These are phyloP conservation scores for Helichrysum umbraculigerum DNA, from an alignment of 129 eudicot species.

Conservation along the genomic window DNA sequence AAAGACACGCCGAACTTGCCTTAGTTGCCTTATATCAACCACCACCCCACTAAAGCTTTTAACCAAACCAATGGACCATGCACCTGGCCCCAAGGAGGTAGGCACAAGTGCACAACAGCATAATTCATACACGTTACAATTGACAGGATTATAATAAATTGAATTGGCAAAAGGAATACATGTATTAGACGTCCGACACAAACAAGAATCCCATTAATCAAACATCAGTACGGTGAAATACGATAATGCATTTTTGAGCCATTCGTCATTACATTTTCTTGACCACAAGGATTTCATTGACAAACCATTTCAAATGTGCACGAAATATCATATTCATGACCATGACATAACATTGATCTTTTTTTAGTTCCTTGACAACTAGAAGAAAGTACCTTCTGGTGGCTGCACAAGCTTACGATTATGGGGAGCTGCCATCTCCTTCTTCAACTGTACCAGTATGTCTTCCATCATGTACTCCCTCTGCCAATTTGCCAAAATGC, in stretches of 20 bases:
- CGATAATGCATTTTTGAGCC: not conserved
- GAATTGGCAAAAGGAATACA: conserved; percentile 21
- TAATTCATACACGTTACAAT: not conserved
- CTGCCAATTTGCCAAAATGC: conserved; percentile 41
- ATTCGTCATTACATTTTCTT: conserved; percentile 20
- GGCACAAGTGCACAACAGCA: not conserved
- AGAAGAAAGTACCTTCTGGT: conserved; percentile 36
- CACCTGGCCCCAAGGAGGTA: conserved; percentile 11
- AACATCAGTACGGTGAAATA: conserved; percentile 12
- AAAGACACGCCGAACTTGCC: conserved; percentile 10
- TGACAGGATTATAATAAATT: not conserved
- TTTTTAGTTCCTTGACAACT: conserved; percentile 4
- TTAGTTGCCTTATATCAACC: conserved; percentile 17
- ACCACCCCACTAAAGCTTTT: conserved; percentile 3
- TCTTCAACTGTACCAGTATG: conserved; percentile 35
- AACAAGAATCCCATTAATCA: conserved; percentile 30
- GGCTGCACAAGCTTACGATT: conserved; percentile 42
- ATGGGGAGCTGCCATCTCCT: conserved; percentile 37
- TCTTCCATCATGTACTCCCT: conserved; percentile 40
- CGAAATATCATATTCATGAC: conserved; percentile 11
- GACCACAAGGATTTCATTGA: conserved; percentile 18
- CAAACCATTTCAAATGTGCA: conserved; percentile 21
- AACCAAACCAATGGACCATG: not conserved
- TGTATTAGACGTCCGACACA: conserved; percentile 23
- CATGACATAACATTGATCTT: conserved; percentile 13